phyloP scores from a whole-genome alignment of 176 grass and related monocot genomes.

The Coix lacrymajobi region DNA sequence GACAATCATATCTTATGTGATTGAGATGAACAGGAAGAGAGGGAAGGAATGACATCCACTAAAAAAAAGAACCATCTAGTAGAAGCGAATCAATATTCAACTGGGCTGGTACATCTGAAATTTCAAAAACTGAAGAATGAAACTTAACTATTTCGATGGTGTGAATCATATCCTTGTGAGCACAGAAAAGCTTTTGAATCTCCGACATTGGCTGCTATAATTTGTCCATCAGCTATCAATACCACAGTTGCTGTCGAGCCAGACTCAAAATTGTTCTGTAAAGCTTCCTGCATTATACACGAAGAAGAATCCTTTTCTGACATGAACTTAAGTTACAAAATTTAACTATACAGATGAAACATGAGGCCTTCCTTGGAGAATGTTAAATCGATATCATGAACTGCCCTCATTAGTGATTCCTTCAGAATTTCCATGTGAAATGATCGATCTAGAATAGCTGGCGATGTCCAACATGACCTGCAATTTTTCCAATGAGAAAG shows the following conservation, averaged over 20 bases:
- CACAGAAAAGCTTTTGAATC: slow-evolving; percentile 95
- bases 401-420: slow-evolving; percentile 80
- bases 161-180: slow-evolving; percentile 39
- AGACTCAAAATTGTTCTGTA: slow-evolving; percentile 52
- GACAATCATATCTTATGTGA: not conserved
- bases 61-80: not conserved
- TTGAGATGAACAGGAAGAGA: not conserved
- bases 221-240: slow-evolving; percentile 75
- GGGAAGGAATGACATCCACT: not conserved
- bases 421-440: slow-evolving; percentile 81
- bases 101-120: not conserved
- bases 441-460: slow-evolving; percentile 60
- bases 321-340: not conserved
- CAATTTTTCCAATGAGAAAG: slow-evolving; percentile 27
- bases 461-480: slow-evolving; percentile 48
- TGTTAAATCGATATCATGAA: slow-evolving; percentile 86
- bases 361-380: slow-evolving; percentile 79
- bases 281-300: slow-evolving; percentile 72
- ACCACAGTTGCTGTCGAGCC: slow-evolving; percentile 81
- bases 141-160: slow-evolving; percentile 44
- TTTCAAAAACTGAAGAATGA: slow-evolving; percentile 25
- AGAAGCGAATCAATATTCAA: not conserved
- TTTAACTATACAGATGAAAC: slow-evolving; percentile 24
- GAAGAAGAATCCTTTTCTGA: slow-evolving; percentile 14
- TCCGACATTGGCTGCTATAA: slow-evolving; percentile 85